Base-by-base conservation (phyloP, 441 rosid species). In the Eugenia klotzschiana region DNA sequence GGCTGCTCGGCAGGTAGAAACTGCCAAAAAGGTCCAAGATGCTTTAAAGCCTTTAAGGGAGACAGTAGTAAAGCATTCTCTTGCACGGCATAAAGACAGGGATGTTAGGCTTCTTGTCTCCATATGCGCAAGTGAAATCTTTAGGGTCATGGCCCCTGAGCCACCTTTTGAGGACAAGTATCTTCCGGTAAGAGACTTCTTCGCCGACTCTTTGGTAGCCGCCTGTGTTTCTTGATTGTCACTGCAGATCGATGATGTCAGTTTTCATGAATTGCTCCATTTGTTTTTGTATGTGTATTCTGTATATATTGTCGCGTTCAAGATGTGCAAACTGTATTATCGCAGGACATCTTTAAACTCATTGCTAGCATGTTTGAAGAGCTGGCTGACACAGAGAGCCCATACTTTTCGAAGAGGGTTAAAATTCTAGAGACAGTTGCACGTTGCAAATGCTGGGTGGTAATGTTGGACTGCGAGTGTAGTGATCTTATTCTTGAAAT, bases 371-470 rank as follows among this genome's bases (percentile, higher is more conserved):
- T 86, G 83, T 94, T 97, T 81, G 86, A 84, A 84, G 98, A 92
- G 92, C 91, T 94, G 54, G 91, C 91, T 80, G 96, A 94, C 86
- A 90, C 89, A 8, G 73, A 60, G 33, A 93, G 96, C 79, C 92
- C 98, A 22, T 94, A 91, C 84, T 94, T 93, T 88, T 90, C 93
- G 9, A 92, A 86, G 90, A 95, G 98, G 90, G 98, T 89, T 58
- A 95, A 95, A 86, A 90, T 95, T 83, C 85, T 97, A 88, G 98
- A 95, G 92, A 94, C 92, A 29, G 85, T 94, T 84, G 93, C 97
- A 83, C 92, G 86, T 53, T 94, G 93, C 84, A 94, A 90, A 87
- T 95, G 94, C 85, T 96, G 89, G 83, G 91, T 97, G 87, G 87
- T 93, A 55, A 90, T 95, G 98, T 89, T 97, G 88, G 96, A 94